Conservation (phyloP, 257 asterid species). For the Ballota nigra region DNA sequence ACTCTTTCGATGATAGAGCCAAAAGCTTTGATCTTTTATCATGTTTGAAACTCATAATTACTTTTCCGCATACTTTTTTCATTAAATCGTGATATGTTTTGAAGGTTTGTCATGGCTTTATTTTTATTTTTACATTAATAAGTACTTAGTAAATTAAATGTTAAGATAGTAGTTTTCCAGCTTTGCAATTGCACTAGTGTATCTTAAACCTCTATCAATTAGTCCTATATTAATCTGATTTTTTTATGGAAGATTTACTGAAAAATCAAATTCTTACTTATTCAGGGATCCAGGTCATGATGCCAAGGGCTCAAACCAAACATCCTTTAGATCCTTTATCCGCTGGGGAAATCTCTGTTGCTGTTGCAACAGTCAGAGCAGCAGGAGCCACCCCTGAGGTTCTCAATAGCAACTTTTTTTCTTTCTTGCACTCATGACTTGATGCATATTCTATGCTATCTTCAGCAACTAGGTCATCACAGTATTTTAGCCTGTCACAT, state of each 20-base stretch:
- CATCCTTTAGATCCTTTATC: conserved; percentile 95
- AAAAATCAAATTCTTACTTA: conserved; percentile 10
- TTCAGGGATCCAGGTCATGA: conserved; percentile 58
- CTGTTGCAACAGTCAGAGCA: conserved; percentile 84
- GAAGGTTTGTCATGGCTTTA: background rate
- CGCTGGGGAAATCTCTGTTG: conserved; percentile 81
- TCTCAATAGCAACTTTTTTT: background rate
- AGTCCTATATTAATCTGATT: background rate
- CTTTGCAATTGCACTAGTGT: background rate
- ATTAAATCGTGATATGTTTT: background rate
- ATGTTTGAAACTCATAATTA: background rate
- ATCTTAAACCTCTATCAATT: conserved; percentile 9
- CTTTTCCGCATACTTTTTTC: background rate
- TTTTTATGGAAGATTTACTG: conserved; percentile 1
- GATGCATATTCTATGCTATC: conserved; percentile 6
- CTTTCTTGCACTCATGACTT: background rate
- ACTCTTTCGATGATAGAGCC: background rate
- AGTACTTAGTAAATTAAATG: background rate
- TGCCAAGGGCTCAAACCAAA: conserved; percentile 63
- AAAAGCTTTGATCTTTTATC: background rate
- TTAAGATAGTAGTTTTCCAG: background rate
- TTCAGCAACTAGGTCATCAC: background rate
- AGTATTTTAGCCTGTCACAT: conserved; percentile 2
- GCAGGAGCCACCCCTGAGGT: conserved; percentile 99
- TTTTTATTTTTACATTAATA: background rate